phyloP scores from a whole-genome alignment of 306 rosid genomes.

The Hylodesmum podocarpum region DNA sequence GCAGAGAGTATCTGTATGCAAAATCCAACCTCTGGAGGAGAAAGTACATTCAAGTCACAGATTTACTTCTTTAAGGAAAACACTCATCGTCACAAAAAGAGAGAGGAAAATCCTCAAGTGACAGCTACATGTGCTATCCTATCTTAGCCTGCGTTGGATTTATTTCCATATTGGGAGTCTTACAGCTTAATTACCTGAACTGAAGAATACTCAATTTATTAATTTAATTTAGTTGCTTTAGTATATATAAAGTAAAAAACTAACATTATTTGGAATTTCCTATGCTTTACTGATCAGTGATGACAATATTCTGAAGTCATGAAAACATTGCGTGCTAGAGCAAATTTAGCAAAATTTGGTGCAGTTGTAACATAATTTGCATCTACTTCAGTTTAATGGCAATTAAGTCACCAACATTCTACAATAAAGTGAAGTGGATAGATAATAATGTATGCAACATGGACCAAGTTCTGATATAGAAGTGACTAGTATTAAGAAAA shows the following conservation, averaged over 20 bases:
- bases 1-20: not conserved
- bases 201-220: not conserved
- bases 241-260: not conserved
- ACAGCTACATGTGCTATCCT: not conserved
- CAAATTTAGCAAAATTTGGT: not conserved
- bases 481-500: not conserved
- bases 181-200: not conserved
- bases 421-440: not conserved
- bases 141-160: not conserved
- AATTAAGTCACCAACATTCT: not conserved
- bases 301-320: not conserved
- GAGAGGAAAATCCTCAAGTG: not conserved
- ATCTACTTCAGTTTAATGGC: not conserved
- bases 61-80: not conserved
- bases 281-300: not conserved
- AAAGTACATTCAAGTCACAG: conserved; percentile 12
- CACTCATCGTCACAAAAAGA: too few relatives aligned
- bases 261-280: not conserved
- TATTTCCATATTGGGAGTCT: not conserved
- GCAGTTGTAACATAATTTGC: not conserved
- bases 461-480: not conserved
- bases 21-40: not conserved
- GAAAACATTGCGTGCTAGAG: not conserved
- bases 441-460: not conserved
- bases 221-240: not conserved